Percentiles rank a stretch among this genome's conserved stretches.
Conservation (phyloP, 768 basidiomycete species). For the Agrocybe chaxingu region DNA sequence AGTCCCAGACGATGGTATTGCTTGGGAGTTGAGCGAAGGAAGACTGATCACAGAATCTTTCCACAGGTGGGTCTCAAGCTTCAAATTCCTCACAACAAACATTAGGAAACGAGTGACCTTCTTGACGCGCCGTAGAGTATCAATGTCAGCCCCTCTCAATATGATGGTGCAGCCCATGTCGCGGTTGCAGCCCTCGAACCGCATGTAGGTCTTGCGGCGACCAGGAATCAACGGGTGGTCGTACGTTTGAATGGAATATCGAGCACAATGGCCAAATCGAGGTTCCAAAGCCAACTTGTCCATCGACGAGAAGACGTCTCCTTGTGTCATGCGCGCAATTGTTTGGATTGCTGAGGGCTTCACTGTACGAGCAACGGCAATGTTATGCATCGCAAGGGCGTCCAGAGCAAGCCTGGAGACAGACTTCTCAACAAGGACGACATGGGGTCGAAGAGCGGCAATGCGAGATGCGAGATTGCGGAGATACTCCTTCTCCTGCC, state of each 20-base stretch:
- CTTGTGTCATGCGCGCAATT: conserved; percentile 91
- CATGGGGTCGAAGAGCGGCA: conserved; percentile 86
- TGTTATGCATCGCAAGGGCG: conserved; percentile 76
- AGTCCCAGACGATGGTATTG: conserved; percentile 47
- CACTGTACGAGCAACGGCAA: conserved; percentile 87
- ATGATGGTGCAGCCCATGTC: conserved; percentile 96
- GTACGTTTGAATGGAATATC: conserved; percentile 88
- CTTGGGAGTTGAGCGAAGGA: conserved; percentile 62
- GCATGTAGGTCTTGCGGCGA: conserved; percentile 92
- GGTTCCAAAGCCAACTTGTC: conserved; percentile 91
- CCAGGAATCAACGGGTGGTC: conserved; percentile 96
- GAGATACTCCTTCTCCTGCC: conserved; percentile 92
- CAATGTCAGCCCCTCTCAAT: conserved; percentile 81
- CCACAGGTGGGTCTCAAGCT: conserved; percentile 93
- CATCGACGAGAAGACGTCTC: conserved; percentile 93
- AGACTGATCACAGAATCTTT: conserved; percentile 81
- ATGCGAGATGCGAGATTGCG: conserved; percentile 85
- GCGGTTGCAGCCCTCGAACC: conserved; percentile 92
- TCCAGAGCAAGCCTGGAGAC: conserved; percentile 91
- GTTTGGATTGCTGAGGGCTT: conserved; percentile 85
- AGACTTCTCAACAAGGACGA: conserved; percentile 88
- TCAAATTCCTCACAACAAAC: conserved; percentile 90
- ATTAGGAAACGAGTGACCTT: conserved; percentile 89
- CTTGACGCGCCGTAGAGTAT: conserved; percentile 82
- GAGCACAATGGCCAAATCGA: conserved; percentile 81